Evolutionary conservation across 2,329 filamentous ascomycete species (phyloP), one percentile per base, ranked within the genome.

Genomic region (Herpotrichia juniperi): DNA sequence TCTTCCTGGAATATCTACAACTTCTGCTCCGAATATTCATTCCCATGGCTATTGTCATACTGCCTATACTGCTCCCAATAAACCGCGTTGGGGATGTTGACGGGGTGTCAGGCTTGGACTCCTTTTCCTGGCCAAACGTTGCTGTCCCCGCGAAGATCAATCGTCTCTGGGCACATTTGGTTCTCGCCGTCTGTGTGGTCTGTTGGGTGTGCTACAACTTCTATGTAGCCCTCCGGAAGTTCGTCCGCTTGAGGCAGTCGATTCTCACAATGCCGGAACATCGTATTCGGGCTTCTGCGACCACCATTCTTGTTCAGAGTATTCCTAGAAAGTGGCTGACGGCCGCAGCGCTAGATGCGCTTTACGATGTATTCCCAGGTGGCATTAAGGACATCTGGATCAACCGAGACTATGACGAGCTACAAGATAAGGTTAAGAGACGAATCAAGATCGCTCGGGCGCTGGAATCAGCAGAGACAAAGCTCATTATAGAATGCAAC

Each of bases 301-400:
- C 93, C 5, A 99, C 94, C 0, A 93, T 99, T 42, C 81, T 99
- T 5, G 92, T 99, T 46, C 94, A 88, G 58, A 89, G 88, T 10
- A 96, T 99, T 46, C 94, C 94, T 1, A 79, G 83, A 34, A 96
- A 96, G 67, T 99, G 94, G 94, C 84, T 96, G 7, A 91, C 84
- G 2, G 84, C 91, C 43, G 87, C 96, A 39, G 90, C 91, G 0
- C 81, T 99, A 4, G 83, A 86, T 51, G 89, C 88, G 0, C 80
- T 99, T 0, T 99, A 96, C 66, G 94, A 99, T 70, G 93, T 97
- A 1, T 97, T 97, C 63, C 94, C 94, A 0, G 94, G 94, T 17
- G 94, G 94, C 25, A 88, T 99, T 67, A 86, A 91, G 53, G 97
- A 97, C 62, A 90, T 99, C 42, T 99, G 93, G 93, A 87, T 99